Conservation (phyloP, 257 asterid species). For the Cruciata laevipes region DNA sequence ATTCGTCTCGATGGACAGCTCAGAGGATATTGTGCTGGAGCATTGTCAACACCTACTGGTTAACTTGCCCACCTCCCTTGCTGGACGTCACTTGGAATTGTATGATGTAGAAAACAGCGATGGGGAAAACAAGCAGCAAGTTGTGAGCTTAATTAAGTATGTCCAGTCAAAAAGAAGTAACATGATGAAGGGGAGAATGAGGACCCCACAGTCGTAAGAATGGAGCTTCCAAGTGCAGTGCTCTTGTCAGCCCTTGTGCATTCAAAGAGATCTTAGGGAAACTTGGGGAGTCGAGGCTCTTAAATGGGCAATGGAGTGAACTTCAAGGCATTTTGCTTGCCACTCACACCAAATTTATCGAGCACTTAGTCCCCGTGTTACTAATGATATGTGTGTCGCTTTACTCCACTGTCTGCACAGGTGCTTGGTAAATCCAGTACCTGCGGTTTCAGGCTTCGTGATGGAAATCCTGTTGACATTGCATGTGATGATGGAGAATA, state of each 20-base stretch:
- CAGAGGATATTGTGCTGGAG: constrained; percentile 97
- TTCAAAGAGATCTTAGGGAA: constrained; percentile 99
- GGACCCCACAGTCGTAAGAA: constrained; percentile 86
- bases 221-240: constrained; percentile 92
- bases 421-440: constrained; percentile 87
- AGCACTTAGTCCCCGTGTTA: constrained; percentile 79
- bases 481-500: constrained; percentile 98
- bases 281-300: constrained; percentile 99
- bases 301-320: constrained; percentile 99
- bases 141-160: constrained; percentile 87
- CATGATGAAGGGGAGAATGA: constrained; percentile 99
- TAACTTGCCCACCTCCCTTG: constrained; percentile 87
- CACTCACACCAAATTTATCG: constrained; percentile 99
- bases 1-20: constrained; percentile 99
- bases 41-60: constrained; percentile 98
- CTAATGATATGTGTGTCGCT: constrained; percentile 94
- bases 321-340: constrained; percentile 96
- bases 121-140: constrained; percentile 98
- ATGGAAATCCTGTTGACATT: constrained; percentile 92
- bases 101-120: constrained; percentile 93
- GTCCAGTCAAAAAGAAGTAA: constrained; percentile 96
- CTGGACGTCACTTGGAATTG: constrained; percentile 94
- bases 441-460: constrained; percentile 84
- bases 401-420: constrained; percentile 93
- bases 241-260: constrained; percentile 95